Evolutionary conservation across 116 monocot species (phyloP), one percentile per base, ranked within the genome.

Genomic region (Zostera marina): DNA sequence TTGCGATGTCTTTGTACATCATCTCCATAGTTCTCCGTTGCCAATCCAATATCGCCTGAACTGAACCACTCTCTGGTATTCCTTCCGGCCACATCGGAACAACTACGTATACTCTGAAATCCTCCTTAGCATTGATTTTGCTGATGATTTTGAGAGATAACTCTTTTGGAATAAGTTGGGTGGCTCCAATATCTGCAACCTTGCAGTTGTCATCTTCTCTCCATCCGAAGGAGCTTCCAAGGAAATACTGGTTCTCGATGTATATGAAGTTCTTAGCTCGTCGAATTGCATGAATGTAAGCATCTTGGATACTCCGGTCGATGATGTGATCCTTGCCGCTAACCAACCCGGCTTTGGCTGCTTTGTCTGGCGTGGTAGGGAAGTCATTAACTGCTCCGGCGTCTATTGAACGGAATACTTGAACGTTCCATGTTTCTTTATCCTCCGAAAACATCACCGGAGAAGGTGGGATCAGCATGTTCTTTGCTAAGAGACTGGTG

Each of bases 61-160:
- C 74, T 13, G 74, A 74, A 1, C 38, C 74, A 25, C 74, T 74
- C 52, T 68, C 74, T 21, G 74, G 74, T 5, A 68, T 40, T 12
- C 74, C 74, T 52, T 74, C 74, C 6, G 74, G 74, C 74, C 74
- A 68, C 74, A 74, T 74, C 11, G 74, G 74, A 13, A 74, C 54
- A 2, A 74, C 74, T 3, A 74, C 59, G 8, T 68, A 74, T 16
- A 74, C 63, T 22, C 57, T 53, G 15, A 73, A 73, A 7, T 66
- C 22, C 16, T 73, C 74, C 11, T 58, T 63, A 22, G 74, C 74
- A 42, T 74, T 68, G 53, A 74, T 74, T 64, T 74, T 74, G 45
- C 68, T 68, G 10, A 74, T 45, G 21, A 74, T 46, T 64, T 74
- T 74, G 40, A 74, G 41, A 0, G 74, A 68, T 0, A 74, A 59